phyloP scores from a whole-genome alignment of 495 filamentous ascomycete genomes.

The Hyaloscypha variabilis region DNA sequence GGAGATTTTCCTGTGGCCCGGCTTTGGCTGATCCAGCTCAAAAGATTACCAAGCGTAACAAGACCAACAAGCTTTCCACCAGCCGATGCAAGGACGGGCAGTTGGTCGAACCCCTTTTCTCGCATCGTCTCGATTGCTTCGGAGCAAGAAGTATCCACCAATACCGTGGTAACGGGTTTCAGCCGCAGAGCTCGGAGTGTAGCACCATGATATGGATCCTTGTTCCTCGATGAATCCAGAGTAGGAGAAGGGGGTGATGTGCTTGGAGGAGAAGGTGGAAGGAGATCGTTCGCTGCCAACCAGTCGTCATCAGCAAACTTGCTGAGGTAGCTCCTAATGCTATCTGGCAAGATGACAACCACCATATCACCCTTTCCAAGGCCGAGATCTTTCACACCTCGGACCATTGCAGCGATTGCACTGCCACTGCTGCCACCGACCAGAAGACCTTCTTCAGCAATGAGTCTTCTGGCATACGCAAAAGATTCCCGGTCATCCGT shows the following conservation, averaged over 20 bases:
- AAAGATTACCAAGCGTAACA: slow-evolving; percentile 91
- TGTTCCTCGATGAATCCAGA: slow-evolving; percentile 28
- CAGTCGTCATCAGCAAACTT: slow-evolving; percentile 99
- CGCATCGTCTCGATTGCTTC: slow-evolving; percentile 96
- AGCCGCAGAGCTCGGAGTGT: slow-evolving; percentile 81
- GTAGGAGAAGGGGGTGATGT: slow-evolving; percentile 49
- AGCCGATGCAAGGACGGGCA: slow-evolving; percentile 78
- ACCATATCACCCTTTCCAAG: slow-evolving; percentile 79
- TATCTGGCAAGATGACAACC: slow-evolving; percentile 91
- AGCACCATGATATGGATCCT: slow-evolving; percentile 67
- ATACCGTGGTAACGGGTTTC: slow-evolving; percentile 88
- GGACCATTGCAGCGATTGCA: slow-evolving; percentile 83
- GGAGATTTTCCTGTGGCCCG: slow-evolving; percentile 70
- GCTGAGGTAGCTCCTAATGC: slow-evolving; percentile 95
- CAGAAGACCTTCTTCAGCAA: slow-evolving; percentile 91
- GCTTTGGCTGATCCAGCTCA: slow-evolving; percentile 83
- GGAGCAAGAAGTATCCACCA: slow-evolving; percentile 66
- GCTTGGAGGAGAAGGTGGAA: slow-evolving; percentile 59
- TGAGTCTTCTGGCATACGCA: slow-evolving; percentile 81
- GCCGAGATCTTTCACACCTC: slow-evolving; percentile 73
- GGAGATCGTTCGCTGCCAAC: slow-evolving; percentile 92
- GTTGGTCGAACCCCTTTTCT: slow-evolving; percentile 94
- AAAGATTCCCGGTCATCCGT: slow-evolving; percentile 94
- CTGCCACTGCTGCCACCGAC: slow-evolving; percentile 95
- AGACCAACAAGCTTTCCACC: slow-evolving; percentile 80